phyloP scores from a whole-genome alignment of 2,329 filamentous ascomycete species.

The Exophiala xenobiotica region DNA sequence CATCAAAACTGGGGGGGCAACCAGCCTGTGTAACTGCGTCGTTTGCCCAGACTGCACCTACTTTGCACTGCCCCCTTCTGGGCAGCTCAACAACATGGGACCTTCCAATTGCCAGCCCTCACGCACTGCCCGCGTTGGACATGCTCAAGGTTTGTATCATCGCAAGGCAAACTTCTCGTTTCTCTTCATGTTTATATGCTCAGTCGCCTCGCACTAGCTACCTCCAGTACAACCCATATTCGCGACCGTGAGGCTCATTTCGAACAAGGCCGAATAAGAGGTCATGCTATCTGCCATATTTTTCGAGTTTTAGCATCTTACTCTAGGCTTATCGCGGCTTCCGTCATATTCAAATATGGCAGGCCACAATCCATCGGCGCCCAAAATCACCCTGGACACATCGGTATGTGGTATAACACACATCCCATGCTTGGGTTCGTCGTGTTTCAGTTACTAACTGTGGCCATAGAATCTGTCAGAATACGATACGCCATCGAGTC shows the following conservation, averaged over 20 bases:
- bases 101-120: background rate
- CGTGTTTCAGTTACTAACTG: slow-evolving; percentile 14
- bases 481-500: slow-evolving; percentile 12
- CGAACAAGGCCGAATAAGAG: background rate
- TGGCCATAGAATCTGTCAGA: slow-evolving; percentile 20
- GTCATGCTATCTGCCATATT: background rate
- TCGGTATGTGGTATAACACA: slow-evolving; percentile 24
- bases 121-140: background rate
- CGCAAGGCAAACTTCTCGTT: background rate
- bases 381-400: slow-evolving; percentile 28
- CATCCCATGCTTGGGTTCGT: background rate
- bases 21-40: background rate
- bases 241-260: background rate
- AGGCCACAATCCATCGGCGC: slow-evolving; percentile 14
- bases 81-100: slow-evolving; percentile 3
- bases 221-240: background rate
- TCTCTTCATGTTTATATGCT: background rate
- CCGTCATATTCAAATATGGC: slow-evolving; percentile 17
- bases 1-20: slow-evolving; percentile 2
- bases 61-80: slow-evolving; percentile 18
- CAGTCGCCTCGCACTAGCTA: background rate
- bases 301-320: background rate
- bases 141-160: background rate
- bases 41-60: slow-evolving; percentile 14
- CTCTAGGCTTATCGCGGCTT: background rate